Evolutionary conservation across 768 basidiomycete species (phyloP).

Genomic region (Boletus rubescentipes): DNA sequence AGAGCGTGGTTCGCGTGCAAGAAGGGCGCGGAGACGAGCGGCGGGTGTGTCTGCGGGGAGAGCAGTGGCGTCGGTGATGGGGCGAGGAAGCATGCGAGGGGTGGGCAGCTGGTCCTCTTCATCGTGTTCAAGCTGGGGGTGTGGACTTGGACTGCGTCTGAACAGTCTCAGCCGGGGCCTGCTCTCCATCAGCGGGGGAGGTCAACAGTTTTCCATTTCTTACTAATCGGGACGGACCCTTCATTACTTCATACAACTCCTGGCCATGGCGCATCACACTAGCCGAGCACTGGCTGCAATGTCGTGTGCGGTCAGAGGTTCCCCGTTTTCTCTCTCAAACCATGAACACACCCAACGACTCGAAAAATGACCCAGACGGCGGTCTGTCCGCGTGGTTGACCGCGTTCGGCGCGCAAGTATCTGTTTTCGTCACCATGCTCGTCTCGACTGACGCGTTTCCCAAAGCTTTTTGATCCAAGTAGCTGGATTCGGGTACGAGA

Average conservation of each 20-base stretch:
- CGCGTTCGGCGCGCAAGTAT: slow-evolving; percentile 24
- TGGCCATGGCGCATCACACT: background rate
- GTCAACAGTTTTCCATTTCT: slow-evolving; percentile 7
- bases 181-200: slow-evolving; percentile 8
- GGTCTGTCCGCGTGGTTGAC: slow-evolving; percentile 27
- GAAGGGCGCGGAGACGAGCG: slow-evolving; percentile 60
- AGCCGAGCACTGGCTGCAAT: slow-evolving; percentile 1
- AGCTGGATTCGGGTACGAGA: slow-evolving; percentile 36
- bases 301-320: background rate
- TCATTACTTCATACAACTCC: background rate
- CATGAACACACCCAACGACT: slow-evolving; percentile 8
- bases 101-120: slow-evolving; percentile 34
- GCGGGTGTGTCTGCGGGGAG: slow-evolving; percentile 48
- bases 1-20: slow-evolving; percentile 50
- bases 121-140: background rate
- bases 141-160: slow-evolving; percentile 11
- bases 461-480: slow-evolving; percentile 37
- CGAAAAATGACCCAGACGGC: slow-evolving; percentile 20
- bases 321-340: background rate
- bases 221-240: slow-evolving; percentile 10
- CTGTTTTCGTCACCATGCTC: background rate
- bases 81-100: slow-evolving; percentile 24
- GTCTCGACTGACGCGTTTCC: background rate
- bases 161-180: slow-evolving; percentile 12
- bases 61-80: slow-evolving; percentile 18